phyloP scores from a whole-genome alignment of 2,329 filamentous ascomycete genomes.

The Myotisia sp. region DNA sequence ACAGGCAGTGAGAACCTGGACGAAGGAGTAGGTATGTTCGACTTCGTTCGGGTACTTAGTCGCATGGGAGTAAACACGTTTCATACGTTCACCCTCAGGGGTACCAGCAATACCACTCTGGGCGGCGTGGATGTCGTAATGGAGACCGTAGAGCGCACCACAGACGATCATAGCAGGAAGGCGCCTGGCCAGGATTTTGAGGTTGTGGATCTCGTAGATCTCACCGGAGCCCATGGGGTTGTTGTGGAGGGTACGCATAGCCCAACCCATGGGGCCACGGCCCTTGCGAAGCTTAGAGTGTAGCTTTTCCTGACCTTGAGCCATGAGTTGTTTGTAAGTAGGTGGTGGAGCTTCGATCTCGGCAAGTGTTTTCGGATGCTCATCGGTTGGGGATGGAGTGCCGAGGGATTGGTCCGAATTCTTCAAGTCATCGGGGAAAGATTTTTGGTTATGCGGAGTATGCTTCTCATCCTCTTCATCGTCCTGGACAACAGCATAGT shows the following conservation, averaged over 20 bases:
- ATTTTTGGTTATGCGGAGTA: constrained; percentile 15
- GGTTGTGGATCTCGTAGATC: constrained; percentile 61
- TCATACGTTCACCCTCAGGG: constrained; percentile 59
- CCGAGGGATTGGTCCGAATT: constrained; percentile 1
- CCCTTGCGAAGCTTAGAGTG: constrained; percentile 50
- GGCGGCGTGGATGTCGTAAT: constrained; percentile 71
- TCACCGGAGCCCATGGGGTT: constrained; percentile 59
- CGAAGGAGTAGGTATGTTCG: constrained; percentile 45
- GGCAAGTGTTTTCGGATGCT: constrained; percentile 28
- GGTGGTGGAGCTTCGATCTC: constrained; percentile 37
- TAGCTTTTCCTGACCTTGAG: constrained; percentile 42
- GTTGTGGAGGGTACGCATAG: constrained; percentile 60
- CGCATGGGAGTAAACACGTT: constrained; percentile 49
- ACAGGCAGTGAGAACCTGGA: constrained; percentile 40
- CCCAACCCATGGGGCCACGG: constrained; percentile 59
- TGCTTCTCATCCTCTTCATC: constrained; percentile 36
- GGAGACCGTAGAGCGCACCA: constrained; percentile 54
- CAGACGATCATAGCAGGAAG: constrained; percentile 53
- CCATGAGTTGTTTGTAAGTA: constrained; percentile 49
- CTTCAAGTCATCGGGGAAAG: constrained; percentile 18
- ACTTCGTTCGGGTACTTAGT: constrained; percentile 55
- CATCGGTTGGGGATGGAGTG: constrained; percentile 13
- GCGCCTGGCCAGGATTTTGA: constrained; percentile 48
- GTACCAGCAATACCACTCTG: constrained; percentile 58
- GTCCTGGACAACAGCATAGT: constrained; percentile 65